Evolutionary conservation across 1,139 yeast species (phyloP).

Genomic region (Saccharomyces hybrid): DNA sequence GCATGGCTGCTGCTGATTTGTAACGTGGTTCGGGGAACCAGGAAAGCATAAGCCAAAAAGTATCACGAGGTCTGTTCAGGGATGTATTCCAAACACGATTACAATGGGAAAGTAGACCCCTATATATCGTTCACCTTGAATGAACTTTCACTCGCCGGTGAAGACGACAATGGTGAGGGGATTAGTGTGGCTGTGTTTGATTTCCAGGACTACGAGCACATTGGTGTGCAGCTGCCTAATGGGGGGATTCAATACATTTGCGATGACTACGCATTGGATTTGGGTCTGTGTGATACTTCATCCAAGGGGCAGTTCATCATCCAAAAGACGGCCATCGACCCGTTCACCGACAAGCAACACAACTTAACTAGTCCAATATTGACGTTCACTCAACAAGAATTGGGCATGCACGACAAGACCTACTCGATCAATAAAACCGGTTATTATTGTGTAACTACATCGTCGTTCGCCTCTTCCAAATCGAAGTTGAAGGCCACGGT

Average conservation of each 20-base stretch:
- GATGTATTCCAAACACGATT: conserved; percentile 68
- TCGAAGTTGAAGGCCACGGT: conserved; percentile 52
- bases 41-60: neutral
- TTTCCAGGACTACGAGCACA: conserved; percentile 58
- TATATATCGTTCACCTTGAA: conserved; percentile 46
- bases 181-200: conserved; percentile 70
- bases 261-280: conserved; percentile 52
- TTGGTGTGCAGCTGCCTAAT: conserved; percentile 44
- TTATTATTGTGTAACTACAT: conserved; percentile 71
- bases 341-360: conserved; percentile 37
- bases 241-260: conserved; percentile 53
- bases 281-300: conserved; percentile 45
- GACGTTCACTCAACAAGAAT: conserved; percentile 45
- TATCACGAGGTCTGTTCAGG: conserved; percentile 58
- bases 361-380: conserved; percentile 40
- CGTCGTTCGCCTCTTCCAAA: conserved; percentile 37
- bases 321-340: conserved; percentile 25
- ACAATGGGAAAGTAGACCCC: conserved; percentile 64
- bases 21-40: neutral
- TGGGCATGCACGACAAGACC: conserved; percentile 50
- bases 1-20: neutral
- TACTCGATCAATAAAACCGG: conserved; percentile 70
- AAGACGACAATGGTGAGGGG: conserved; percentile 34
- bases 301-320: conserved; percentile 57
- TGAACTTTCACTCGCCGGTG: conserved; percentile 30